Evolutionary conservation across 2,329 filamentous ascomycete species (phyloP), one percentile per base, ranked within the genome.

Genomic region (Nothomitra cinnamomea): DNA sequence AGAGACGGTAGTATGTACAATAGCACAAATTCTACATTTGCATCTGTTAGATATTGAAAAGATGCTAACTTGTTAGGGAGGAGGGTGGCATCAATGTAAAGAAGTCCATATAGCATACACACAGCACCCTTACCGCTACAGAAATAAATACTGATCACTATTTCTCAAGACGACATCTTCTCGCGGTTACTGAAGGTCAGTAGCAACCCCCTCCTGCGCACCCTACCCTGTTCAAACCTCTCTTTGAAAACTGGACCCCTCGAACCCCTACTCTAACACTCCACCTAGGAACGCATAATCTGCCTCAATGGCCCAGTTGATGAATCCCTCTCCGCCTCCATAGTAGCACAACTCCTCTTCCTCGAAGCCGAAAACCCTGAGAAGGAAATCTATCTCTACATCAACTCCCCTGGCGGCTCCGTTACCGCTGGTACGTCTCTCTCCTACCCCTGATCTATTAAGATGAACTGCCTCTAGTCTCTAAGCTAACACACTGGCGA

Each of bases 341-440:
- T 96, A 58, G 90, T 96, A 25, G 87, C 92, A 1, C 94, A 98
- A 66, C 80, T 98, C 21, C 83, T 98, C 58, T 98, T 89, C 78
- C 87, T 98, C 67, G 94, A 98, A 74, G 92, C 90, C 62, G 92
- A 98, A 64, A 87, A 87, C 63, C 89, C 90, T 2, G 81, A 94
- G 54, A 95, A 95, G 67, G 85, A 88, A 12, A 96, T 98, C 59
- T 92, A 86, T 52, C 85, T 98, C 67, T 98, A 98, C 69, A 98
- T 98, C 67, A 95, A 98, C 71, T 94, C 87, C 0, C 90, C 90
- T 0, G 92, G 92, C 51, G 92, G 92, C 54, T 90, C 85, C 42
- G 89, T 98, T 41, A 90, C 85, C 57, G 90, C 92, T 1, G 79
- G 78, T 76, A 63, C 41, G 64, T 57, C 6, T 2, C 12, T 38